Percentiles rank a stretch among this genome's conserved stretches.
Conservation (phyloP, 2,329 filamentous ascomycete genomes). For the Paracorniculantispora psalliotae region DNA sequence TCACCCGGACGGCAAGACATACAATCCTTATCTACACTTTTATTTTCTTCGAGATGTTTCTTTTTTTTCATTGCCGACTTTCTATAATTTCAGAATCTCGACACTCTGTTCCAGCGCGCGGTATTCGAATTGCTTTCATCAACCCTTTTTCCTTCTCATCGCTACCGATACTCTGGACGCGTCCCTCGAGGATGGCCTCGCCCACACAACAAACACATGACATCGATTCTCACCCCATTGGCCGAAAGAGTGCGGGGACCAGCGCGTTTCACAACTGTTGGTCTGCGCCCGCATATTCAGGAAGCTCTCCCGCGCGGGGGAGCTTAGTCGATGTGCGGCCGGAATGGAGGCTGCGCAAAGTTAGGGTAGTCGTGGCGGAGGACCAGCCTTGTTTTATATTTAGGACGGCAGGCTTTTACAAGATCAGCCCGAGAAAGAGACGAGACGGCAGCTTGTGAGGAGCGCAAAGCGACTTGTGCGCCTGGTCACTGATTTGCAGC, state of each 20-base stretch:
- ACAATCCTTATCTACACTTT: conserved; percentile 13
- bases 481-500: neutral
- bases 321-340: neutral
- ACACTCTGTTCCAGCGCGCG: neutral
- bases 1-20: neutral
- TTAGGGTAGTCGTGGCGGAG: neutral
- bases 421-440: neutral
- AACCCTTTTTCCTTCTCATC: neutral
- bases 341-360: neutral
- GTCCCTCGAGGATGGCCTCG: neutral
- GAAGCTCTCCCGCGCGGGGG: neutral
- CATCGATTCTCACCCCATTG: neutral
- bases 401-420: neutral
- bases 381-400: neutral
- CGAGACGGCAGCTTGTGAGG: neutral
- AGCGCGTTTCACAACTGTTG: neutral
- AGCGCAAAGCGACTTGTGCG: neutral
- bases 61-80: neutral
- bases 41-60: conserved; percentile 12
- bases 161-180: neutral
- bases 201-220: neutral
- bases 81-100: neutral
- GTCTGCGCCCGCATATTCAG: neutral
- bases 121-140: neutral
- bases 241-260: neutral